A percentile compares a stretch with the other conserved stretches of the same genome.
Conservation (phyloP, 805 yeast species). For the Wickerhamiella kurtzmanii region DNA sequence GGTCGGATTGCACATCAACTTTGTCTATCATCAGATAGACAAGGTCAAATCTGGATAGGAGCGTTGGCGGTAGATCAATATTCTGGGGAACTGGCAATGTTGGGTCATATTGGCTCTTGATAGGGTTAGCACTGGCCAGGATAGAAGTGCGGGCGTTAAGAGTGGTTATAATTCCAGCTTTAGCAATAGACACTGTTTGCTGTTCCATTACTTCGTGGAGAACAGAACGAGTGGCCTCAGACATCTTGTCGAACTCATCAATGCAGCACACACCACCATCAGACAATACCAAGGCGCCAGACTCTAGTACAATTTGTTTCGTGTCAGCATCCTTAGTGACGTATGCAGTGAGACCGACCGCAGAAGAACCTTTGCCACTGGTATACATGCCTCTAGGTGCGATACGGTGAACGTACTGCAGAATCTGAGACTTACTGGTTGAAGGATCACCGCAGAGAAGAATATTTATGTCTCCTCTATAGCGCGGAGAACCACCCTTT, state of each 20-base stretch:
- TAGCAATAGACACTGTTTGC: constrained; percentile 94
- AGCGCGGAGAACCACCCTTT: constrained; percentile 71
- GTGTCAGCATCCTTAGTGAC: constrained; percentile 91
- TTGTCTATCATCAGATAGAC: constrained; percentile 86
- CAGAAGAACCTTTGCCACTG: constrained; percentile 97
- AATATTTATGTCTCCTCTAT: constrained; percentile 90
- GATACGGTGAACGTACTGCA: constrained; percentile 91
- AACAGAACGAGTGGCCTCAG: constrained; percentile 85
- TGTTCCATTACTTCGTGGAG: constrained; percentile 99
- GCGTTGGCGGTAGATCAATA: constrained; percentile 93
- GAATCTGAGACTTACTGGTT: constrained; percentile 86
- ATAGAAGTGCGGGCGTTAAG: constrained; percentile 92
- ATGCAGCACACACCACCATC: constrained; percentile 99
- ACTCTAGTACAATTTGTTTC: constrained; percentile 80
- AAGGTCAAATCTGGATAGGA: constrained; percentile 85
- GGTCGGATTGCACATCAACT: constrained; percentile 74
- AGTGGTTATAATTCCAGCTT: constrained; percentile 96
- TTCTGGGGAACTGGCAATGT: constrained; percentile 86
- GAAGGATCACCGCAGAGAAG: constrained; percentile 96
- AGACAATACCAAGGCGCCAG: constrained; percentile 90
- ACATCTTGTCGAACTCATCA: constrained; percentile 97
- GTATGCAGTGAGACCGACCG: constrained; percentile 97
- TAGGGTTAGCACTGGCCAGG: constrained; percentile 93
- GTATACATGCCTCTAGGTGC: constrained; percentile 98
- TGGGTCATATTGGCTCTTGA: constrained; percentile 92